Percentiles rank a stretch among this genome's conserved stretches.
These are phyloP conservation scores for Saturnispora gosingensis DNA, from an alignment of 805 yeast genomes.

Conservation along the genomic window DNA sequence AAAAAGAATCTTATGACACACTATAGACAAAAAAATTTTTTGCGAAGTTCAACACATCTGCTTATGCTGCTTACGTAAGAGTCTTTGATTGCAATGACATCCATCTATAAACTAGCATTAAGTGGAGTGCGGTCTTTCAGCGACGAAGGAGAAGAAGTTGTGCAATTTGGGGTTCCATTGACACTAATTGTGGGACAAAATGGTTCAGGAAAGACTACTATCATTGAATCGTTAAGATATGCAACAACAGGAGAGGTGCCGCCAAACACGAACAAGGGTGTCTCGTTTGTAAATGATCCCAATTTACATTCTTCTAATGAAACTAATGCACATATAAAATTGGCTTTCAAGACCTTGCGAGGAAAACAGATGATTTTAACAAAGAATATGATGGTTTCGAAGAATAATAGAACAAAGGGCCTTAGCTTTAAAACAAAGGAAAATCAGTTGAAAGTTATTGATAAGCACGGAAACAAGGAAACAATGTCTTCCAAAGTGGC, in stretches of 20 bases:
- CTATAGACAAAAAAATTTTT: background rate
- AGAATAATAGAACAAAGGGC: conserved; percentile 42
- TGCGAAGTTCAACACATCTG: background rate
- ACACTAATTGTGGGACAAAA: conserved; percentile 93
- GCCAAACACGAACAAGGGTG: conserved; percentile 93
- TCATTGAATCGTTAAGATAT: conserved; percentile 87
- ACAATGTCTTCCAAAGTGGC: conserved; percentile 74
- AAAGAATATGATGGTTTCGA: conserved; percentile 66
- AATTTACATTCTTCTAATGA: conserved; percentile 63
- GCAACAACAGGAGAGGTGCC: conserved; percentile 95
- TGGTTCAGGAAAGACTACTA: conserved; percentile 94
- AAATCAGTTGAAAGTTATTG: conserved; percentile 68
- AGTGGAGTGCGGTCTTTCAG: conserved; percentile 90
- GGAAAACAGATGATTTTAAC: conserved; percentile 78
- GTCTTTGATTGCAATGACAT: conserved; percentile 26
- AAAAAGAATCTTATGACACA: background rate
- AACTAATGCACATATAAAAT: conserved; percentile 82
- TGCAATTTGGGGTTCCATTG: conserved; percentile 82
- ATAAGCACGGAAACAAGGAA: conserved; percentile 51
- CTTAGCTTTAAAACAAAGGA: conserved; percentile 81
- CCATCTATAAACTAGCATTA: conserved; percentile 53
- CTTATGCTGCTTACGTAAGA: background rate
- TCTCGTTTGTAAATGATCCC: conserved; percentile 84
- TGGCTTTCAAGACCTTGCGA: conserved; percentile 69
- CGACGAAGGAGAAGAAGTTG: conserved; percentile 73